Evolutionary conservation across 139 green algal species (phyloP).

Genomic region (Trebouxia sp.): DNA sequence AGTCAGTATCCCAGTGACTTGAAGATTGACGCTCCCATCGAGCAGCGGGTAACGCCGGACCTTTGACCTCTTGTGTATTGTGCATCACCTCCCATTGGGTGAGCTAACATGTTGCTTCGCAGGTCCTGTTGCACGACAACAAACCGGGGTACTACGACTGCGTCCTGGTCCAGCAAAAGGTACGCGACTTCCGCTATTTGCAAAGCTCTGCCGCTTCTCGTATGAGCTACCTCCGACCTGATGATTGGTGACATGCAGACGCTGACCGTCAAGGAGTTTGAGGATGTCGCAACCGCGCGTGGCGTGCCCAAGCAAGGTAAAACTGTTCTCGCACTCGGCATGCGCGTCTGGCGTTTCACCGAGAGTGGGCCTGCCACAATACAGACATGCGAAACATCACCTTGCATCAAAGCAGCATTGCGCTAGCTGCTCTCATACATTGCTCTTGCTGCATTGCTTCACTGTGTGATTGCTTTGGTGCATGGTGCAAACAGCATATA

Average conservation of each 20-base stretch:
- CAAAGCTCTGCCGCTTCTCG: background rate
- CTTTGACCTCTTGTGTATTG: background rate
- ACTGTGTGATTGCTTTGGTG: too few relatives aligned
- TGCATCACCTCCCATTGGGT: background rate
- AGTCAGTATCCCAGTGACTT: constrained; percentile 46
- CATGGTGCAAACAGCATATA: too few relatives aligned
- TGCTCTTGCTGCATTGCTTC: too few relatives aligned
- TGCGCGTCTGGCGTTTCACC: too few relatives aligned
- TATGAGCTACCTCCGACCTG: background rate
- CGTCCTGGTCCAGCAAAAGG: background rate
- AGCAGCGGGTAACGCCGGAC: constrained; percentile 27
- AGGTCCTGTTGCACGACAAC: constrained; percentile 6
- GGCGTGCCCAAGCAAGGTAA: background rate
- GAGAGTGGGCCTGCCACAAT: too few relatives aligned
- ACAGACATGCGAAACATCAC: too few relatives aligned
- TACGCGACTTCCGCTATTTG: background rate
- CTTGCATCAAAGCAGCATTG: too few relatives aligned
- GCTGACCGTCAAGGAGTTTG: background rate
- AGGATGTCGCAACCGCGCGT: background rate
- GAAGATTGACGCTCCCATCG: constrained; percentile 35
- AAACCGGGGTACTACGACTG: constrained; percentile 26
- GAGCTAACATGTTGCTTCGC: background rate
- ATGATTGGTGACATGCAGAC: background rate
- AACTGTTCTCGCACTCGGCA: background rate
- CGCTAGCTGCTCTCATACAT: too few relatives aligned